Evolutionary conservation across 2,329 filamentous ascomycete species (phyloP).

Genomic region (Phyllosticta citribraziliensis): DNA sequence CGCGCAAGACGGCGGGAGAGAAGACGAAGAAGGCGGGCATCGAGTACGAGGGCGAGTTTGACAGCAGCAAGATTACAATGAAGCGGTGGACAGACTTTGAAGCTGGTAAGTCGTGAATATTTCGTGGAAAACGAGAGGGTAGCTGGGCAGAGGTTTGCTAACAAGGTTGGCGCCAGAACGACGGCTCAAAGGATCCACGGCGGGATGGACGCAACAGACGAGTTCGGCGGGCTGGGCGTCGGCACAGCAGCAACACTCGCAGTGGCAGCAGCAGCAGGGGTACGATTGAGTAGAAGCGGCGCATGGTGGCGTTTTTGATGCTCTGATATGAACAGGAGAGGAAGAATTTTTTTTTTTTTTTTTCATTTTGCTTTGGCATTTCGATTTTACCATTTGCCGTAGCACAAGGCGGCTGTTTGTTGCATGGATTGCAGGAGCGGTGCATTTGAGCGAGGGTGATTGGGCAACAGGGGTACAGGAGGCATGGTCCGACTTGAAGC

Average conservation of each 20-base stretch:
- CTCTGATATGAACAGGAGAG: background rate
- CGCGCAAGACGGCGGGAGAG: constrained; percentile 86
- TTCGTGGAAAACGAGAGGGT: background rate
- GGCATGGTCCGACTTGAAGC: background rate
- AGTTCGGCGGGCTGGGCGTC: constrained; percentile 23
- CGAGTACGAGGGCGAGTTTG: constrained; percentile 90
- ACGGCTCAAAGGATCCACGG: constrained; percentile 29
- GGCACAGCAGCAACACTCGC: constrained; percentile 15
- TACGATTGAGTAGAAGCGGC: constrained; percentile 19
- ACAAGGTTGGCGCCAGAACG: constrained; percentile 25
- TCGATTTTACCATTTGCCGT: background rate
- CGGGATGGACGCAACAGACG: constrained; percentile 21
- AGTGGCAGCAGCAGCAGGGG: constrained; percentile 25
- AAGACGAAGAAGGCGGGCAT: constrained; percentile 78
- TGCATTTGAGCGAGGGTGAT: background rate
- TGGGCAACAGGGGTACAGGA: background rate
- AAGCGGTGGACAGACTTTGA: constrained; percentile 98
- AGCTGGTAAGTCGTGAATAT: constrained; percentile 41
- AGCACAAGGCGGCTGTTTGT: background rate
- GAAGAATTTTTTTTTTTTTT: constrained; percentile 3
- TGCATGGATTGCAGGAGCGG: background rate
- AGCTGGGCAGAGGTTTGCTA: background rate
- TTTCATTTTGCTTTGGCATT: background rate
- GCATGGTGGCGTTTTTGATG: constrained; percentile 6
- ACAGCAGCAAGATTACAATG: constrained; percentile 98